These are phyloP conservation scores for Paramecium primaurelia DNA, from an alignment of 73 alveolate species.

Conservation along the genomic window DNA sequence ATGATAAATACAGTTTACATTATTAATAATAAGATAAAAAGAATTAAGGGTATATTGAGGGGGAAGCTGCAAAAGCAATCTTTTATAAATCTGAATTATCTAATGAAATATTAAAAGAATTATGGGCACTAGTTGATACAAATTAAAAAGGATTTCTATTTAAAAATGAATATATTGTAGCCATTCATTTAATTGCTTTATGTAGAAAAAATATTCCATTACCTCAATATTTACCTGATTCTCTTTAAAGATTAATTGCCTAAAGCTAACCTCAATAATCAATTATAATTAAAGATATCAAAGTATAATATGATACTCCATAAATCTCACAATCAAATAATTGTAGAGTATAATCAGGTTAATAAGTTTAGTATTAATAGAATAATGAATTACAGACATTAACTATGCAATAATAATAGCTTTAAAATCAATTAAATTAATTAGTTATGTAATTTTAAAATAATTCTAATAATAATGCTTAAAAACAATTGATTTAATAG, in stretches of 20 bases:
- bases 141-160: neutral
- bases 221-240: neutral
- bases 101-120: neutral
- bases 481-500: neutral
- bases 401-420: neutral
- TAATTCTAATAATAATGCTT: neutral
- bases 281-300: neutral
- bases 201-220: neutral
- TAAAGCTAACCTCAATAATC: neutral
- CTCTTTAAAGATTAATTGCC: neutral
- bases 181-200: slow-evolving; percentile 3
- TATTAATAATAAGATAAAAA: neutral
- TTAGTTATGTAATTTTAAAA: neutral
- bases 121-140: slow-evolving; percentile 25
- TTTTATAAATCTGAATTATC: slow-evolving; percentile 11
- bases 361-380: neutral
- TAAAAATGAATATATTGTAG: slow-evolving; percentile 33
- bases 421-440: neutral
- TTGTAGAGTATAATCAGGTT: neutral
- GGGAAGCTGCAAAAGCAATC: neutral
- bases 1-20: neutral
- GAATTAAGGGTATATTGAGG: neutral
- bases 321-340: neutral
- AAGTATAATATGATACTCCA: neutral
- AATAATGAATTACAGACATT: neutral